These are phyloP conservation scores for Eimeria maxima DNA, from an alignment of 169 alveolate genomes.

Conservation along the genomic window DNA sequence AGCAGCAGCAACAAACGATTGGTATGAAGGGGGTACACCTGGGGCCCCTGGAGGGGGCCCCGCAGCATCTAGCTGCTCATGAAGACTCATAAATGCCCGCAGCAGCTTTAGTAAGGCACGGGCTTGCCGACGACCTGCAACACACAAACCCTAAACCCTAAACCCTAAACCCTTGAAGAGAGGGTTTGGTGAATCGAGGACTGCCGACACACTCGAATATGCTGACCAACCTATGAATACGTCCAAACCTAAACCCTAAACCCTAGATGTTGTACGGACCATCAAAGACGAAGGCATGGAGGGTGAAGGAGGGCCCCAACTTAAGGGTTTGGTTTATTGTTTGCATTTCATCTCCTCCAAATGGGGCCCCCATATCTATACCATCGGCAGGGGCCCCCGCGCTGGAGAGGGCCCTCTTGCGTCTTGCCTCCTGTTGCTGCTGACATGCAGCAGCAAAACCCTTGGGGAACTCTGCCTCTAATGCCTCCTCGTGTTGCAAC, in stretches of 20 bases:
- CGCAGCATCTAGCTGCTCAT: neutral
- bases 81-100: neutral
- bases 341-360: neutral
- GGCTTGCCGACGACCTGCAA: conserved; percentile 35
- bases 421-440: conserved; percentile 40
- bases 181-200: too few relatives aligned
- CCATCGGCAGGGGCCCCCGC: conserved; percentile 38
- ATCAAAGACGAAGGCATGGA: conserved; percentile 38
- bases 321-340: neutral
- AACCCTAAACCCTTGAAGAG: conserved; percentile 60
- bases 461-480: conserved; percentile 34
- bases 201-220: too few relatives aligned
- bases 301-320: conserved; percentile 31
- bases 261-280: conserved; percentile 5
- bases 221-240: too few relatives aligned
- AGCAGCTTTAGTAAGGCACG: conserved; percentile 40
- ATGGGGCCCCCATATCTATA: neutral
- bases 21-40: conserved; percentile 11
- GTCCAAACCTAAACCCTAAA: conserved; percentile 53
- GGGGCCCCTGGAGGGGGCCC: conserved; percentile 49
- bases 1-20: conserved; percentile 21
- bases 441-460: neutral
- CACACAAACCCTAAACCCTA: conserved; percentile 23
- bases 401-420: conserved; percentile 3
- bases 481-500: conserved; percentile 65